These are phyloP conservation scores for Penicillium sp. DNA, from an alignment of 2,329 filamentous ascomycete genomes.

Conservation along the genomic window DNA sequence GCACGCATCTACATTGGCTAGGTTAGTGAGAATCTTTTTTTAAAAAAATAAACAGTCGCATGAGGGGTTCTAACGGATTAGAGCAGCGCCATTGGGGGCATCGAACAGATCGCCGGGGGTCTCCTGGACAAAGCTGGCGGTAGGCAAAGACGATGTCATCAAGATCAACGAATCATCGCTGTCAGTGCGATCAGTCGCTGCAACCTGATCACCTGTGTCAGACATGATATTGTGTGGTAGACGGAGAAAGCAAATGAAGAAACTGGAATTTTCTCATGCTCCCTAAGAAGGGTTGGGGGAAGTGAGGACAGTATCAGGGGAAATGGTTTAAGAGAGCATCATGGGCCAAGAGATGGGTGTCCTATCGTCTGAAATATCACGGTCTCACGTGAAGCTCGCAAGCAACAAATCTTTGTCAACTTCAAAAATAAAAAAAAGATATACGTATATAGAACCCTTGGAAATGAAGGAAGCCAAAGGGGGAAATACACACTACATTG, in stretches of 20 bases:
- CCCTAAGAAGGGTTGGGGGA: neutral
- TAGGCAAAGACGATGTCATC: neutral
- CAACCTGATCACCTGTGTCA: neutral
- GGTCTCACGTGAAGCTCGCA: neutral
- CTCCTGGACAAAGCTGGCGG: conserved; percentile 25
- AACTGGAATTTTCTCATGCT: neutral
- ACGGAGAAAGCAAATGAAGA: neutral
- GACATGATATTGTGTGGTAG: neutral
- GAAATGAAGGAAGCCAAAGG: neutral
- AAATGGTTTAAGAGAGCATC: neutral
- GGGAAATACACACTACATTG: neutral
- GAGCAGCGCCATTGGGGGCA: conserved; percentile 49
- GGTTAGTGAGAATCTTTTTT: neutral
- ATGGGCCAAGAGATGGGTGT: no score
- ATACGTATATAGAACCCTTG: neutral
- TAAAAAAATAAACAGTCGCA: neutral
- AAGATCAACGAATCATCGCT: neutral
- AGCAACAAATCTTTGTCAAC: neutral
- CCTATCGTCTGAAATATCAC: neutral
- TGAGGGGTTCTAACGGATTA: conserved; percentile 47
- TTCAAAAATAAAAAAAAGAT: neutral
- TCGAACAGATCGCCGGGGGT: conserved; percentile 52
- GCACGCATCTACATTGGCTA: conserved; percentile 50
- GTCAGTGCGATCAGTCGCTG: neutral
- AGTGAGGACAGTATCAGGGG: neutral